Base-by-base conservation (phyloP, 2,329 filamentous ascomycete species). In the Aspergillus persii region DNA sequence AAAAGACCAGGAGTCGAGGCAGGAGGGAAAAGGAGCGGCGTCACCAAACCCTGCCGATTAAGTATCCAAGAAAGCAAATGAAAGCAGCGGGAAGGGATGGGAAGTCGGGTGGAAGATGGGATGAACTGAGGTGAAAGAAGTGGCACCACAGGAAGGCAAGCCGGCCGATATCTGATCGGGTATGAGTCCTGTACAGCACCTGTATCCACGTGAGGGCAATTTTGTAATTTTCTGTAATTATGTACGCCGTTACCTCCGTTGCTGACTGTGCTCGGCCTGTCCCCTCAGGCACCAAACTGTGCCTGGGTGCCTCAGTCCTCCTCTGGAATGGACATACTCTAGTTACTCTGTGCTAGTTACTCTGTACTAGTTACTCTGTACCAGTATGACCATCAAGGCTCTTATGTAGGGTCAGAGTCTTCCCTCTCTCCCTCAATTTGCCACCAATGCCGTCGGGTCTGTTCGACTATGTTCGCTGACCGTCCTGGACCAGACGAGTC, bases 131-230 rank as follows among this genome's bases (percentile, higher is more conserved):
- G 55, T 48, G 27, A 33, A 29, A 31, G 29, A 52, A 57, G 58
- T 60, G 58, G 58, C 58, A 60, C 58, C 58, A 60, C 54, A 18
- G 51, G 50, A 54, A 30, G 39, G 30, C 27, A 47, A 44, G 57
- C 26, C 54, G 33, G 41, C 51, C 54, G 50, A 51, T 57, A 41
- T 53, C 50, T 52, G 39, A 49, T 54, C 56, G 8, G 44, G 26
- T 47, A 27, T 23, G 26, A 23, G 2, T 27, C 1, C 3, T 4
- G 36, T 41, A 41, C 12, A 15, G 12, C 7, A 41, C 36, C 12
- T 2, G 12, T 41, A n/a, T n/a, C 4, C 9, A 4, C 7, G 9
- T 11, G 33, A 3, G 41, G 44, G 44, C 26, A 47, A 26, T 5
- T 6, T 5, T 47, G 44, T 47, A 47, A 3, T 23, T 23, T 23